Evolutionary conservation across 2,329 filamentous ascomycete species (phyloP), one percentile per base, ranked within the genome.

Genomic region (Cladophialophora exuberans): DNA sequence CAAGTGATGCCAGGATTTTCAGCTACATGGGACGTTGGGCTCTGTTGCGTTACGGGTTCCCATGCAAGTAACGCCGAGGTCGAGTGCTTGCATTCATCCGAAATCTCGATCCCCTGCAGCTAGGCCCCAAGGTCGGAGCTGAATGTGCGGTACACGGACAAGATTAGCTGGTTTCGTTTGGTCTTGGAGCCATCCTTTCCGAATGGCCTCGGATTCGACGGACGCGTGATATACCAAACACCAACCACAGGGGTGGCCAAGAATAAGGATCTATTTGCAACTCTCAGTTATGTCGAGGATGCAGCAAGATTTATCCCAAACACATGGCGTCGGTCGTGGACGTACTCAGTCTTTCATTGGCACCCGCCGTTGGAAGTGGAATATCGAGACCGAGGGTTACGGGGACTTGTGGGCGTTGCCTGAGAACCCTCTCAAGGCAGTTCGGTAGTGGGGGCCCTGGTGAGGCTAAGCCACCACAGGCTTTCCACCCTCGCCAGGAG

Each of bases 261-360:
- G 46, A 44, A 25, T 45, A 52, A 49, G 54, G 36, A 57, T 52
- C 52, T 30, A 49, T 31, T 49, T 48, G 17, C 33, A 35, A 22
- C 53, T 52, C 54, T 41, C 48, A 39, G 26, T 13, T 23, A 20
- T 39, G 30, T 31, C 42, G 49, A 57, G 43, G 38, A 52, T 15
- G 48, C 15, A 23, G 43, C 42, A 18, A 20, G 36, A 23, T 26
- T 44, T 38, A 17, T 30, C 22, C 26, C 23, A 33, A 41, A 48
- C 54, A 49, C 36, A 28, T 51, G 53, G 41, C 38, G 53, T 31
- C 33, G 42, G 46, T 49, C 11, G 33, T 25, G 41, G 15, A 25
- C 20, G 15, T 35, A 28, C 26, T 47, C 35, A 33, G 20, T 35
- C n/a, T 43, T 25, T 15, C 3, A 28, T 18, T 17, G 23, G 30